A percentile compares a stretch with the other conserved stretches of the same genome.
Evolutionary conservation across 495 filamentous ascomycete species (phyloP).

Genomic region (Articulospora tetracladia): DNA sequence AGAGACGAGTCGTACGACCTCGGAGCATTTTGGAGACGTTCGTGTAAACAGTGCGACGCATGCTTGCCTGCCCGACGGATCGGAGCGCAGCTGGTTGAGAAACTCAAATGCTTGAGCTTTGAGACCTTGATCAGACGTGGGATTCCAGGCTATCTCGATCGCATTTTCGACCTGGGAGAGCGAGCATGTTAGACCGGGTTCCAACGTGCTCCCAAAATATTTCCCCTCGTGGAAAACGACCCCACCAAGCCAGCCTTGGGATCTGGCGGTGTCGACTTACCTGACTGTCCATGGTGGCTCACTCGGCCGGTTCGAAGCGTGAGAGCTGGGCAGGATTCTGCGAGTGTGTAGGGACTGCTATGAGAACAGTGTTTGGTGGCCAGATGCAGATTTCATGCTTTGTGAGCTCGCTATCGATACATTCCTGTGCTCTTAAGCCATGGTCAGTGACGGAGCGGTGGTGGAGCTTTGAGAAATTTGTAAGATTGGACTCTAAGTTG

Average conservation of each 20-base stretch:
- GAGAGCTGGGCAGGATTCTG: neutral
- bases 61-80: conserved; percentile 79
- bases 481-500: neutral
- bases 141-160: conserved; percentile 85
- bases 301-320: neutral
- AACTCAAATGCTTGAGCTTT: conserved; percentile 86
- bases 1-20: conserved; percentile 81
- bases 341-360: conserved; percentile 14
- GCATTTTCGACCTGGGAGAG: conserved; percentile 74
- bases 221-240: neutral
- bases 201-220: neutral
- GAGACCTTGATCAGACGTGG: conserved; percentile 64
- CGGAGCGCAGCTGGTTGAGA: conserved; percentile 72
- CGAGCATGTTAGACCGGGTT: neutral
- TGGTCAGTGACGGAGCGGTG: conserved; percentile 2
- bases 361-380: conserved; percentile 9
- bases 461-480: neutral
- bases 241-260: neutral
- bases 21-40: conserved; percentile 63
- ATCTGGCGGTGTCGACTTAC: conserved; percentile 20
- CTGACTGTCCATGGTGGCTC: conserved; percentile 22
- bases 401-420: conserved; percentile 16
- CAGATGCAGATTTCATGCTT: conserved; percentile 18
- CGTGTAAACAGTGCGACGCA: conserved; percentile 82
- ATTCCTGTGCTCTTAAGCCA: conserved; percentile 9